Evolutionary conservation across 2,329 filamentous ascomycete species (phyloP).

Genomic region (Nannizziopsis barbatae): DNA sequence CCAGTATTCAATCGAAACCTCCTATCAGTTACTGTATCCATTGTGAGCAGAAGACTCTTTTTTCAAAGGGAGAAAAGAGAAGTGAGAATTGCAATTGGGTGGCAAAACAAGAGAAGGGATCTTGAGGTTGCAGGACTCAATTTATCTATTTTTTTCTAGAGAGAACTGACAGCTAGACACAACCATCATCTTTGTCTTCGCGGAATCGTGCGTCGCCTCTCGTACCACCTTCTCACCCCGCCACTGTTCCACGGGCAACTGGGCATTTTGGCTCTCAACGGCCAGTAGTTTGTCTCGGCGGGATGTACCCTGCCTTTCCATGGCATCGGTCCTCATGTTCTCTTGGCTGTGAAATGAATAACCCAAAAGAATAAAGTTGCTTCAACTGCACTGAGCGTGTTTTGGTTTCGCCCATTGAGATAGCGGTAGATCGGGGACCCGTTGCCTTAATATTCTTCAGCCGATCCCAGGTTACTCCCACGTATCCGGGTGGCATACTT

Average conservation of each 20-base stretch:
- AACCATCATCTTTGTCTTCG: slow-evolving; percentile 1
- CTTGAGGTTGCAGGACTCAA: background rate
- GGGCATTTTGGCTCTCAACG: background rate
- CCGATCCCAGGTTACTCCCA: too few species aligned
- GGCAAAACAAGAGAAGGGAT: background rate
- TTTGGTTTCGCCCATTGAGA: background rate
- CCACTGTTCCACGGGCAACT: background rate
- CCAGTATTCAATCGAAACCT: slow-evolving; percentile 55
- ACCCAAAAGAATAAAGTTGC: background rate
- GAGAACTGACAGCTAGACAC: background rate
- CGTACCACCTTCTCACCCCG: background rate
- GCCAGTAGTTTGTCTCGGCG: background rate
- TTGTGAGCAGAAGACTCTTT: slow-evolving; percentile 25
- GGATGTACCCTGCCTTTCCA: background rate
- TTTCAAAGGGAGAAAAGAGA: background rate
- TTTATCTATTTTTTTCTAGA: background rate
- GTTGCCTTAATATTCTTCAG: too few species aligned
- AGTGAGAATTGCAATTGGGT: background rate
- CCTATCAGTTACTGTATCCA: slow-evolving; percentile 40
- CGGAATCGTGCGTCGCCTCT: background rate
- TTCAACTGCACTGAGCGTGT: too few species aligned
- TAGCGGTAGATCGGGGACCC: background rate
- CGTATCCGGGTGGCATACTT: background rate
- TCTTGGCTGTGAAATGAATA: background rate
- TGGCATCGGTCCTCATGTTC: background rate